phyloP scores from a whole-genome alignment of 2,329 filamentous ascomycete species.

The Beauveria bassiana region DNA sequence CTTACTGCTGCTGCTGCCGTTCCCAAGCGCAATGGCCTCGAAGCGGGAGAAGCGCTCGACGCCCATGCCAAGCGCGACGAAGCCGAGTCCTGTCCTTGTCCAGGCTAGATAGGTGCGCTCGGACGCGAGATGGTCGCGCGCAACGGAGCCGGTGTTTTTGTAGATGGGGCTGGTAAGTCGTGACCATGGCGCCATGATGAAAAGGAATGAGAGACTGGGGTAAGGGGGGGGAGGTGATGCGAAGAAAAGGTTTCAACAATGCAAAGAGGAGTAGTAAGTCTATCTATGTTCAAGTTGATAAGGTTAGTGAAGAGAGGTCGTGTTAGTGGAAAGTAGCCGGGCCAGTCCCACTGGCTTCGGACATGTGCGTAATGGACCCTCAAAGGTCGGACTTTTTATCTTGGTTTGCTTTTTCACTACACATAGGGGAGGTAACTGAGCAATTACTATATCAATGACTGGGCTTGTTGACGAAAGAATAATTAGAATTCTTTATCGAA shows the following conservation, averaged over 20 bases:
- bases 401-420: no score
- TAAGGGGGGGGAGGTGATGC: not conserved
- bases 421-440: no score
- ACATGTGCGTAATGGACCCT: not conserved
- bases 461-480: no score
- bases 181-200: not conserved
- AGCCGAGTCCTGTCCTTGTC: conserved; percentile 43
- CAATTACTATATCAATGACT: no score
- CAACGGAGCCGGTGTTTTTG: not conserved
- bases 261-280: not conserved
- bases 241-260: not conserved
- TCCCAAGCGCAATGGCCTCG: conserved; percentile 23
- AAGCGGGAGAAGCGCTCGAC: conserved; percentile 38
- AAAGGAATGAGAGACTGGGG: not conserved
- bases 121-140: conserved; percentile 4
- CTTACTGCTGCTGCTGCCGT: conserved; percentile 4
- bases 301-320: not conserved
- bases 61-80: conserved; percentile 44
- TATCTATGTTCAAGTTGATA: not conserved
- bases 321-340: not conserved
- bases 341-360: not conserved
- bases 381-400: no score
- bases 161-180: not conserved
- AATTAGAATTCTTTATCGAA: no score
- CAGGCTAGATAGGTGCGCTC: conserved; percentile 31